These are phyloP conservation scores for Pestalotiopsis fici DNA, from an alignment of 2,329 filamentous ascomycete genomes.

Conservation along the genomic window DNA sequence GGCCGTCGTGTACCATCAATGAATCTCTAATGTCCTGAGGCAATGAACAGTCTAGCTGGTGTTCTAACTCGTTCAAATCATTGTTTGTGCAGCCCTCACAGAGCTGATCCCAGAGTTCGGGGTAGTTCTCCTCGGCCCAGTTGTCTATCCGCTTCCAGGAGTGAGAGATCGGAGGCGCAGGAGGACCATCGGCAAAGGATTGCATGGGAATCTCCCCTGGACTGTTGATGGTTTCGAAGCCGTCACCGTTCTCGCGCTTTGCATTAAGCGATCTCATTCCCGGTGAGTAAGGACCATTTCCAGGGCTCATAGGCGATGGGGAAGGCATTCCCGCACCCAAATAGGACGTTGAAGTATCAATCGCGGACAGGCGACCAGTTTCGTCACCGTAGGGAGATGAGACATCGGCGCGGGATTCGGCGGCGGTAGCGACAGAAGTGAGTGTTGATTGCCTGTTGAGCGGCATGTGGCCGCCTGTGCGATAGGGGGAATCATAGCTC, in stretches of 20 bases:
- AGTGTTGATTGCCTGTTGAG: constrained; percentile 80
- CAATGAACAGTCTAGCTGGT: constrained; percentile 90
- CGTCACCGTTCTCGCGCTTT: constrained; percentile 58
- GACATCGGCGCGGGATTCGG: constrained; percentile 85
- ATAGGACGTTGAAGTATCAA: constrained; percentile 61
- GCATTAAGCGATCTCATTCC: constrained; percentile 81
- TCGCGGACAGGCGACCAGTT: constrained; percentile 50
- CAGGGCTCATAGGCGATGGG: constrained; percentile 50
- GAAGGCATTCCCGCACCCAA: constrained; percentile 48
- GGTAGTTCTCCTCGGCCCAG: constrained; percentile 94
- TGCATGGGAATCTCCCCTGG: constrained; percentile 92
- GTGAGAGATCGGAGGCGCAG: constrained; percentile 82
- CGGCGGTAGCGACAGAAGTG: constrained; percentile 85
- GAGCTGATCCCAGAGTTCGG: constrained; percentile 90
- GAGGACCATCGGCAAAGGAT: constrained; percentile 90
- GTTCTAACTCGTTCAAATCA: constrained; percentile 94
- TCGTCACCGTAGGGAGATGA: constrained; percentile 79
- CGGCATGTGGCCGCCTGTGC: constrained; percentile 86
- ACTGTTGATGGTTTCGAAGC: constrained; percentile 70
- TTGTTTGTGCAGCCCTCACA: constrained; percentile 91
- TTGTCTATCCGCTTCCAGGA: constrained; percentile 93
- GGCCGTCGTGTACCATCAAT: constrained; percentile 88
- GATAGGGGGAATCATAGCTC: constrained; percentile 88
- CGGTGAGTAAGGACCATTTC: constrained; percentile 80
- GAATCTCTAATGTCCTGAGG: constrained; percentile 94